Evolutionary conservation across 495 filamentous ascomycete species (phyloP).

Genomic region (Penicillium tannophilum): DNA sequence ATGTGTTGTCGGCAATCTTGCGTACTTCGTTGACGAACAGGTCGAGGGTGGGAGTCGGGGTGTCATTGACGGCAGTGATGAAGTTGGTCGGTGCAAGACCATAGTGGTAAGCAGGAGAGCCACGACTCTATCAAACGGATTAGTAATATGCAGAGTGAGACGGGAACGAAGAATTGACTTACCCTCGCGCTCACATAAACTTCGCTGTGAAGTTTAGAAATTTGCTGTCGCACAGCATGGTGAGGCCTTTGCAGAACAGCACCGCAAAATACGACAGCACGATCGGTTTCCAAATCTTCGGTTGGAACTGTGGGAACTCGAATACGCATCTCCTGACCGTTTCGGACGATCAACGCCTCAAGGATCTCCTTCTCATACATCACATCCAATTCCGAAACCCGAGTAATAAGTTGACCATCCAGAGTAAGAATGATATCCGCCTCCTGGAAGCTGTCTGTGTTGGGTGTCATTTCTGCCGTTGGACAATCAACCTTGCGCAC

Average conservation of each 20-base stretch:
- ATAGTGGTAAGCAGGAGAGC: conserved; percentile 89
- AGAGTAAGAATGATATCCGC: conserved; percentile 92
- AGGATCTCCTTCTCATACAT: conserved; percentile 91
- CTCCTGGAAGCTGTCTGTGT: conserved; percentile 64
- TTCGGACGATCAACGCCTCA: conserved; percentile 84
- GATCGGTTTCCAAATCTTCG: conserved; percentile 87
- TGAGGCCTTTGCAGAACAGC: conserved; percentile 92
- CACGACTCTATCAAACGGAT: conserved; percentile 54
- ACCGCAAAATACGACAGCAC: conserved; percentile 91
- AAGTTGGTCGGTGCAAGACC: conserved; percentile 95
- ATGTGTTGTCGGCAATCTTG: conserved; percentile 93
- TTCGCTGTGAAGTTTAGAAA: conserved; percentile 92
- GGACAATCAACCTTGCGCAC: conserved; percentile 87
- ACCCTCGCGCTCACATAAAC: conserved; percentile 92
- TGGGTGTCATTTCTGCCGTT: conserved; percentile 46
- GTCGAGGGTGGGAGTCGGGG: conserved; percentile 76
- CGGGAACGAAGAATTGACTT: conserved; percentile 18
- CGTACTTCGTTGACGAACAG: conserved; percentile 76
- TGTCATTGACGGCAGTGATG: conserved; percentile 91
- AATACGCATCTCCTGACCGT: conserved; percentile 75
- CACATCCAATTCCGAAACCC: conserved; percentile 87
- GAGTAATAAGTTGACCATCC: conserved; percentile 89
- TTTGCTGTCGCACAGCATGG: conserved; percentile 95
- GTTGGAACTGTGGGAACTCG: conserved; percentile 85
- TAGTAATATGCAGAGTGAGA: conserved; percentile 8